Evolutionary conservation across 2,329 filamentous ascomycete species (phyloP), one percentile per base, ranked within the genome.

Genomic region (Aphanoascus verrucosus): DNA sequence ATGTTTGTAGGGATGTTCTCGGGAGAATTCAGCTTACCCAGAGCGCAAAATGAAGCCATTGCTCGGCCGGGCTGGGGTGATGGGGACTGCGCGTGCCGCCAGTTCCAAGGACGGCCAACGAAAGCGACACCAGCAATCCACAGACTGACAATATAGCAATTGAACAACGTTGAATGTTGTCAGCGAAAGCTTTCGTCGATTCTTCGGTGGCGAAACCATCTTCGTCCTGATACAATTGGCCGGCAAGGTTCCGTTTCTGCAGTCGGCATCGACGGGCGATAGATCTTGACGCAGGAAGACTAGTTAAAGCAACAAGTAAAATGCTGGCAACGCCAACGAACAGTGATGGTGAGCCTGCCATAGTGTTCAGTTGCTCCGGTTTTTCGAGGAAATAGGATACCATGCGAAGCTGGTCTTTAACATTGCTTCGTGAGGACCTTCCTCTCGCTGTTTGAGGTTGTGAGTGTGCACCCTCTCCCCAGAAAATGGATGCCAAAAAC

Each of bases 191-290:
- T 19, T 75, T 74, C 50, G 81, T 64, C 1, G 82, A 81, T 62
- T 84, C 81, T 40, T 79, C 74, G 0, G 81, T 84, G 32, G 83
- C 84, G 58, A 77, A 74, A 47, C 86, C 86, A 67, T 90, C 86
- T 57, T 76, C 69, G 62, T 90, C 86, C 60, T 82, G 72, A 62
- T 89, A 89, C 11, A 75, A 70, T 9, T 75, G 69, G 35, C 61
- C 57, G n/a, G 59, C 61, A 19, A 15, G 43, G 49, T 23, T 44
- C 35, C 49, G 53, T 28, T 54, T 57, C 31, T 37, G 49, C 35
- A 49, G 23, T 7, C 17, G 55, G 12, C 48, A 55, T 55, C 56
- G 56, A 34, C 34, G 12, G 20, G 23, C 41, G 40, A 59, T 51
- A 17, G 58, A 52, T 2, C 32, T 35, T 5, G 54, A 11, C 7